Base-by-base conservation (phyloP, 2,329 filamentous ascomycete species). In the Scytalidium sp. region DNA sequence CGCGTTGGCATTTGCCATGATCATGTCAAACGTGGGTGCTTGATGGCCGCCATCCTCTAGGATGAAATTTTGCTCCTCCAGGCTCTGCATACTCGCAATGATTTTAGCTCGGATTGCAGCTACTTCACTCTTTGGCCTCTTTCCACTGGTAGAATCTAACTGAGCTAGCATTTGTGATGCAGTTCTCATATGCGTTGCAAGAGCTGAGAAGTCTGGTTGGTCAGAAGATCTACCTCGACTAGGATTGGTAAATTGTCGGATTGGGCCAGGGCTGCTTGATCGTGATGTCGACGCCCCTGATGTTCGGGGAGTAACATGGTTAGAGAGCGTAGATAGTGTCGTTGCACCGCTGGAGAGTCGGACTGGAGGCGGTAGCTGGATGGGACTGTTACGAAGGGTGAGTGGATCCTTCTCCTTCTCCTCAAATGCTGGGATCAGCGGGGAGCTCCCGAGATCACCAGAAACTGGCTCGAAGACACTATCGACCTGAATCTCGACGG, bases 151-250 rank as follows among this genome's bases (percentile, higher is more conserved):
- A 2, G 87, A 81, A 51, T 94, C 88, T 9, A 94, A 76, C 61
- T 94, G 89, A 13, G 89, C 87, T 41, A 94, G 74, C 89, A 94
- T 94, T 66, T 92, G 88, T 13, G 89, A 90, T 3, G 89, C 89
- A 3, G 88, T 91, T 19, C 89, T 82, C 88, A 94, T 94, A 65
- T 94, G 89, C 11, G 88, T 92, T 11, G 89, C 90, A 25, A 94
- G 71, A 2, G 89, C 89, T 10, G 87, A 90, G 57, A 93, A 88
- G 62, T 94, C 89, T 1, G 87, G 85, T 63, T 90, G 87, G 51
- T 91, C 87, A 10, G 79, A 72, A 19, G 70, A 67, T 54, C 70
- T 68, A 43, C 80, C 75, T 46, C 75, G 75, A 42, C 75, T 71
- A 17, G 79, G 73, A 21, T 87, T 59, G 3, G 83, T 83, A 75